Conservation (phyloP, 805 yeast genomes). For the Saccharomyces mikatae region DNA sequence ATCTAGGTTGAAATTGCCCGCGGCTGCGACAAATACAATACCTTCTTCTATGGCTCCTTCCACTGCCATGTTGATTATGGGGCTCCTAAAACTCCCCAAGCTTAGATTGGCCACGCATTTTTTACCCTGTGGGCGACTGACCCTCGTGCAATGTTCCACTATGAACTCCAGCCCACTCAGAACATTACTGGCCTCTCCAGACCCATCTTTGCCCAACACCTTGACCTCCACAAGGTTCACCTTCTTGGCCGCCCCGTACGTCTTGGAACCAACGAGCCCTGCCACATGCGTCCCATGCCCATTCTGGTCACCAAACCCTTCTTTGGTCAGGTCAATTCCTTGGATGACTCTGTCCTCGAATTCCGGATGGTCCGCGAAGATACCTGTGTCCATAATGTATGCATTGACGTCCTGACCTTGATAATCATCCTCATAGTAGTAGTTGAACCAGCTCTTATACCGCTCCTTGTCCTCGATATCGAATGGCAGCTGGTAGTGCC, state of each 20-base stretch:
- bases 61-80: slow-evolving; percentile 65
- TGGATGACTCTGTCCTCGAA: slow-evolving; percentile 51
- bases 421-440: slow-evolving; percentile 38
- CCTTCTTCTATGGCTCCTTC: slow-evolving; percentile 70
- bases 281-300: slow-evolving; percentile 97
- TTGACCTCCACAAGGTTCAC: slow-evolving; percentile 63
- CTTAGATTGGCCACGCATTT: slow-evolving; percentile 72
- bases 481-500: slow-evolving; percentile 33
- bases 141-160: slow-evolving; percentile 45
- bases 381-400: slow-evolving; percentile 81
- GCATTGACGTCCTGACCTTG: slow-evolving; percentile 59
- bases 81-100: slow-evolving; percentile 64
- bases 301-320: slow-evolving; percentile 54
- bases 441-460: slow-evolving; percentile 31
- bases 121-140: slow-evolving; percentile 12
- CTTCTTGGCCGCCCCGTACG: slow-evolving; percentile 76
- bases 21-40: slow-evolving; percentile 67
- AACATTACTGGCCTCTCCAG: slow-evolving; percentile 61
- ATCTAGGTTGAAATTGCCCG: slow-evolving; percentile 72
- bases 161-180: slow-evolving; percentile 61
- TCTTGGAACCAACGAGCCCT: slow-evolving; percentile 71
- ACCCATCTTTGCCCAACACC: slow-evolving; percentile 59
- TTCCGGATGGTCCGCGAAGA: slow-evolving; percentile 51
- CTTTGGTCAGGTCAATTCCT: slow-evolving; percentile 58
- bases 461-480: slow-evolving; percentile 12